Evolutionary conservation across 805 yeast species (phyloP), one percentile per base, ranked within the genome.

Genomic region (Starmerella geochares): DNA sequence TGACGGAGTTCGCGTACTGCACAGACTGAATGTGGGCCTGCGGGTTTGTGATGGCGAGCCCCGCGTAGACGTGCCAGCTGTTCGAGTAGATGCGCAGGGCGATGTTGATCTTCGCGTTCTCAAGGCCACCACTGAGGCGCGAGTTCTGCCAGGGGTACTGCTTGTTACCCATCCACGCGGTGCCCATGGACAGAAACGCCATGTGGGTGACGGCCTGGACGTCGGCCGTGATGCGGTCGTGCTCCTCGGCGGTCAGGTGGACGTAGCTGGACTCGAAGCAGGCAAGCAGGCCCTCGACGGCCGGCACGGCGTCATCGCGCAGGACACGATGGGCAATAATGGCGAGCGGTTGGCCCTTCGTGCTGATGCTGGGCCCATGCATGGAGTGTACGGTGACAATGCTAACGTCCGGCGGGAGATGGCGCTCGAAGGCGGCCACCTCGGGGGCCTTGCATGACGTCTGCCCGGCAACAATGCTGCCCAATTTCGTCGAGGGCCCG

Each of bases 181-280:
- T 79, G 4, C 98, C 98, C 98, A 92, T 92, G 50, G 94, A 81
- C 52, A 92, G 70, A 62, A 92, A 92, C 0, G 96, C 97, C 11
- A 96, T 96, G 64, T 92, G 98, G 0, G 98, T 92, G 16, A 90
- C 95, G 0, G 97, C 97, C 65, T 92, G 98, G 1, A 97, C 92
- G 64, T 92, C 98, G 0, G 98, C 98, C 0, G 98, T 90, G 54
- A 92, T 90, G 59, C 76, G 78, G 65, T 92, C 98, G 64, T 92
- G 98, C 62, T 88, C 88, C 47, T 77, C 73, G n/a, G 92, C 95
- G 0, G 86, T 73, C 28, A 92, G 71, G 48, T 79, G 74, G 23
- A 87, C 96, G 31, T 76, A 71, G 55, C 82, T 83, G 11, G 96
- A 86, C 27, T 83, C 71, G 46, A 92, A 73, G 62, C 95, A 85